Percentiles rank a stretch among this genome's conserved stretches.
These are phyloP conservation scores for Lablab purpureus DNA, from an alignment of 306 rosid genomes.

Conservation along the genomic window DNA sequence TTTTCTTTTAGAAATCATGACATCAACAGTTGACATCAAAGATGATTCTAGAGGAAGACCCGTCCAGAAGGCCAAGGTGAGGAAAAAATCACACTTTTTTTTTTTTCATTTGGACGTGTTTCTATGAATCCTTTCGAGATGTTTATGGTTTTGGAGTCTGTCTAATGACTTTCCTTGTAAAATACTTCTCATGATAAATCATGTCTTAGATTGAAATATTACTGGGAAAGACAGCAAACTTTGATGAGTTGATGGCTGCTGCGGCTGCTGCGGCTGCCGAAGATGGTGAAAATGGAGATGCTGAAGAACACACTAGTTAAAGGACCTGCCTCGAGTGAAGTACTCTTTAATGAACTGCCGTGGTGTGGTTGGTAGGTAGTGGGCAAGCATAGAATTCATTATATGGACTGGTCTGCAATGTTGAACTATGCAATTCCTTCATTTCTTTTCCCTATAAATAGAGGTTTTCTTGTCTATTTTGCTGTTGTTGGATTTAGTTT, in stretches of 20 bases:
- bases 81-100: background rate
- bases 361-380: slow-evolving; percentile 39
- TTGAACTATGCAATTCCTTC: slow-evolving; percentile 41
- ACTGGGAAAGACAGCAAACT: slow-evolving; percentile 75
- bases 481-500: background rate
- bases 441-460: slow-evolving; percentile 42
- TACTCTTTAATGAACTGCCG: slow-evolving; percentile 37
- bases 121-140: background rate
- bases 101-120: background rate
- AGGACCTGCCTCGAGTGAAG: slow-evolving; percentile 35
- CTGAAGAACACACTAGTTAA: slow-evolving; percentile 59
- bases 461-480: slow-evolving; percentile 1
- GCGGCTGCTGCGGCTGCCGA: slow-evolving; percentile 60
- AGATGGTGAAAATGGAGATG: slow-evolving; percentile 61
- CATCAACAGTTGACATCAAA: slow-evolving; percentile 76
- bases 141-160: background rate
- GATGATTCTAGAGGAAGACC: slow-evolving; percentile 76
- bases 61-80: slow-evolving; percentile 84
- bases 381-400: slow-evolving; percentile 35
- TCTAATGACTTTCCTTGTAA: slow-evolving; percentile 14
- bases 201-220: slow-evolving; percentile 70
- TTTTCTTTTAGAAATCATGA: slow-evolving; percentile 63
- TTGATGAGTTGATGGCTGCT: slow-evolving; percentile 81
- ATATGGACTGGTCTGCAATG: slow-evolving; percentile 30
- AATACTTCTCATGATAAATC: slow-evolving; percentile 17